Conservation (phyloP, 352 stramenopile species). For the Phytophthora kernoviae region DNA sequence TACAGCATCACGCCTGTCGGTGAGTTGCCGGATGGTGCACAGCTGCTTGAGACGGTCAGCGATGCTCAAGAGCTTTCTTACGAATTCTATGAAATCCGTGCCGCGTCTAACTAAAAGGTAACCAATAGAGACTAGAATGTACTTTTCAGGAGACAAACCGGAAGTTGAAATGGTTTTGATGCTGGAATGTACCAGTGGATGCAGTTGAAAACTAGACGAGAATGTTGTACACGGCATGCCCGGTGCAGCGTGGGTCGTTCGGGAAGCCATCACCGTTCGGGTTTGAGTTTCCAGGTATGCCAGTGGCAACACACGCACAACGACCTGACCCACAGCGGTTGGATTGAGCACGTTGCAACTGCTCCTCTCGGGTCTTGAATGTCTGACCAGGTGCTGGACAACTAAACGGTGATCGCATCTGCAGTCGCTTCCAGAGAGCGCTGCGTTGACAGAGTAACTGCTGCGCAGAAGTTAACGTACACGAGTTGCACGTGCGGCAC, state of each 20-base stretch:
- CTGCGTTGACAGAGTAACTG: conserved; percentile 56
- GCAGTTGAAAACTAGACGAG: conserved; percentile 32
- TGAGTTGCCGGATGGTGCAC: conserved; percentile 53
- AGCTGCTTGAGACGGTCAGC: conserved; percentile 76
- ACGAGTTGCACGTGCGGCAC: conserved; percentile 81
- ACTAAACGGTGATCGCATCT: conserved; percentile 74
- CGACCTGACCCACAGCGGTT: conserved; percentile 72
- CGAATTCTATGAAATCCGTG: conserved; percentile 87
- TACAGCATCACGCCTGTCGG: conserved; percentile 77
- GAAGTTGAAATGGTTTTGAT: conserved; percentile 1
- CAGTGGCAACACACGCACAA: conserved; percentile 71
- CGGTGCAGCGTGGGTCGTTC: conserved; percentile 66
- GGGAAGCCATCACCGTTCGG: conserved; percentile 75
- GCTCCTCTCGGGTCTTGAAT: conserved; percentile 67
- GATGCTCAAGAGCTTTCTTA: conserved; percentile 84
- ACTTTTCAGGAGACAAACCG: neutral
- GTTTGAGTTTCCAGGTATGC: conserved; percentile 71
- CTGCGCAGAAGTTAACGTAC: conserved; percentile 62
- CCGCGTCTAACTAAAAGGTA: conserved; percentile 18
- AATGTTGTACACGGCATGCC: conserved; percentile 67
- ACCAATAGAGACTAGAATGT: conserved; percentile 12
- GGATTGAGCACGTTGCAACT: conserved; percentile 68
- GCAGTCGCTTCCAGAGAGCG: conserved; percentile 61
- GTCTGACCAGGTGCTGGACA: conserved; percentile 55
- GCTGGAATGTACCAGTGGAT: conserved; percentile 1